Base-by-base conservation (phyloP, 2,329 filamentous ascomycete species). In the Cercospora berteroae region DNA sequence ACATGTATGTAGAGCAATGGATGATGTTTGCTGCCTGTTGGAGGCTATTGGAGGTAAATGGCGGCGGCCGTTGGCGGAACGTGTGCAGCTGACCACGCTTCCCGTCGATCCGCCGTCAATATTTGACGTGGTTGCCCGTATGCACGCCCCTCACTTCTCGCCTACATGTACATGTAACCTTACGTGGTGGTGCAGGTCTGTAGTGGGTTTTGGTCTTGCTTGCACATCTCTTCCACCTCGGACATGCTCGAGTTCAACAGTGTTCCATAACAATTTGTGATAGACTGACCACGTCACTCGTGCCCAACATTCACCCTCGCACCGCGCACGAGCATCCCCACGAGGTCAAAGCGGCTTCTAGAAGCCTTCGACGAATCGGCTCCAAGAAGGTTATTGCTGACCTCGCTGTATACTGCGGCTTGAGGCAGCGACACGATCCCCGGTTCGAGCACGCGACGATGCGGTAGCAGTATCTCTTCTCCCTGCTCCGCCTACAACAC, bases 281-380 rank as follows among this genome's bases (percentile, higher is more conserved):
- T 23, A 59, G 56, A 36, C 8, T 16, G 12, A 20, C 56, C 56
- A 59, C 27, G 56, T 13, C 29, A 36, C 16, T 23, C n/a, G 29
- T 12, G 56, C 27, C 56, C 56, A 31, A 36, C 31, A 39, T 36
- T 59, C 56, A 36, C 56, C 29, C 31, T 39, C 56, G 13, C 29
- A 33, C 23, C 29, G 56, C 56, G n/a, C 16, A n/a, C 56, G 33
- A 59, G 56, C 18, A 50, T 50, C 20, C 10, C 44, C 44, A 16
- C 25, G 27, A 57, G 25, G 52, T 57, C 52, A 16, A 57, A 60
- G 36, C 58, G 58, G 58, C 36, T 60, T 60, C 58, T n/a, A 48
- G 58, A 27, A 48, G 23, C 16, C 52, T 48, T 23, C 39, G 25
- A 48, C 58, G 58, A 60, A 60, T 60, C 58, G 36, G 33, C 33